Evolutionary conservation across 768 basidiomycete species (phyloP), one percentile per base, ranked within the genome.

Genomic region (Podaxis sp.): DNA sequence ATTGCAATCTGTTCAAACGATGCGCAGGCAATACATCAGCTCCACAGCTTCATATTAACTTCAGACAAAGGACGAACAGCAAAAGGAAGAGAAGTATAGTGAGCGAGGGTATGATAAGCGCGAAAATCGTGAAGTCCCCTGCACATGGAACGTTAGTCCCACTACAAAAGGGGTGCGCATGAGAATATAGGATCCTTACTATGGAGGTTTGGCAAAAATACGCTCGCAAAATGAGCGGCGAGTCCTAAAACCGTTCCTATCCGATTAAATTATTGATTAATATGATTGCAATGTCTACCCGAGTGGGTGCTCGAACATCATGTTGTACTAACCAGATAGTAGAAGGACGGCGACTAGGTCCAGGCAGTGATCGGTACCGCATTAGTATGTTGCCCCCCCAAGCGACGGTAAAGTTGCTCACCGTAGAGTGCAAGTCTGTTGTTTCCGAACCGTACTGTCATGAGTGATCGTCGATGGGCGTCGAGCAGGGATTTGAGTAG

Each of bases 91-190:
- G 55, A 25, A 91, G 77, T 65, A 91, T 83, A 13, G 89, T 90
- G 23, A 85, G 53, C 2, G 87, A 82, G 13, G 90, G 82, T 2
- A 85, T 81, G 54, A 91, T 65, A 58, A 92, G 73, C 0, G 87
- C 74, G 70, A 87, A 92, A 37, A 89, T 85, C 4, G 80, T 83
- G 66, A 88, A 93, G 69, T 88, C 87, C 67, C 73, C 91, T 92
- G 62, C 16, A 50, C 47, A 42, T 35, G 28, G 44, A 25, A 54
- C 27, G 27, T 47, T 62, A 37, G 47, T 32, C 27, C 57, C 51
- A 50, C 37, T 27, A 55, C 6, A 35, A 25, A 32, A 25, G 54
- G 27, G 25, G 13, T 14, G 16, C 6, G 42, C n/a, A 44, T 16
- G 18, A 16, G n/a, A 7, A n/a, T 44, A 7, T 14, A 66, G 32